Conservation (phyloP, 371 early-diverging fungal genomes). For the Mortierella sp. region DNA sequence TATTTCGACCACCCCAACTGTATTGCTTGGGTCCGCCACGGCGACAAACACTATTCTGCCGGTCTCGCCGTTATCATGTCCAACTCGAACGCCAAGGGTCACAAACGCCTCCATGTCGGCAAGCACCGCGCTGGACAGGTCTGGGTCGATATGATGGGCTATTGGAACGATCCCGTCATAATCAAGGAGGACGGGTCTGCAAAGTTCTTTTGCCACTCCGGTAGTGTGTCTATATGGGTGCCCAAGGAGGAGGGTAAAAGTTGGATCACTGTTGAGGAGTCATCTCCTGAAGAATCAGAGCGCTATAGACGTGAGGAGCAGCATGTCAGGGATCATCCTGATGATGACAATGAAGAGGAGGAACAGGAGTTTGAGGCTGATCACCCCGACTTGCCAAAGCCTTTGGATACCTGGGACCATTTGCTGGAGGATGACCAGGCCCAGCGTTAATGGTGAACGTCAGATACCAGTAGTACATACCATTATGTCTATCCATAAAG, state of each 20-base stretch:
- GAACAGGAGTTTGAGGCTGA: conserved; percentile 19
- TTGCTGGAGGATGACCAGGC: conserved; percentile 20
- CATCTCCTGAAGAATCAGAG: conserved; percentile 17
- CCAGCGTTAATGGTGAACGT: not conserved
- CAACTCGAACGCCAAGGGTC: conserved; percentile 42
- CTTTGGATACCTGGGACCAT: conserved; percentile 30
- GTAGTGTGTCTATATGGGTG: conserved; percentile 36
- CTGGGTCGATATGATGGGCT: conserved; percentile 59
- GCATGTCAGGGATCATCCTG: conserved; percentile 21
- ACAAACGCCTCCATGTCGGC: conserved; percentile 59
- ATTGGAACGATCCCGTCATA: conserved; percentile 49
- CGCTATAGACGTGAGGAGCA: conserved; percentile 15
- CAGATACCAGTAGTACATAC: not conserved
- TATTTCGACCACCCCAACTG: conserved; percentile 61
- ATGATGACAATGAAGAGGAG: conserved; percentile 20
- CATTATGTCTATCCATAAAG: no score
- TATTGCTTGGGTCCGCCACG: conserved; percentile 62
- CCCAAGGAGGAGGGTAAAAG: conserved; percentile 34
- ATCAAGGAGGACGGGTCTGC: conserved; percentile 60
- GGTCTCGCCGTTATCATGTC: conserved; percentile 43
- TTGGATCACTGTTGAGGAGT: conserved; percentile 33
- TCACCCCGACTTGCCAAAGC: conserved; percentile 25
- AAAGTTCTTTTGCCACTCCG: conserved; percentile 54
- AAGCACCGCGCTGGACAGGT: conserved; percentile 39
- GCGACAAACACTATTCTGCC: conserved; percentile 34